phyloP scores from a whole-genome alignment of 2,329 filamentous ascomycete species.

The Penicillium corylophilum region DNA sequence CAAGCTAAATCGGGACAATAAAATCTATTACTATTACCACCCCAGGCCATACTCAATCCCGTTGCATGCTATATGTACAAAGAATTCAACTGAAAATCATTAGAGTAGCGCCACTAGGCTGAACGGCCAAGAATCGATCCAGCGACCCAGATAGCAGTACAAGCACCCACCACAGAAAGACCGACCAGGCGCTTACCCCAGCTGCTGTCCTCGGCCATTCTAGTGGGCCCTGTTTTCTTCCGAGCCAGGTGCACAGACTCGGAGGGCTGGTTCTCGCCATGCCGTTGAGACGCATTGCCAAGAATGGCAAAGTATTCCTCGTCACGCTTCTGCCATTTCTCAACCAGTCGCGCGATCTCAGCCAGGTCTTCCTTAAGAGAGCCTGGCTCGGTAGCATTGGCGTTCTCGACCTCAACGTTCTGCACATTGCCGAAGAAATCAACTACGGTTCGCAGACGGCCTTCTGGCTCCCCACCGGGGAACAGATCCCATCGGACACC shows the following conservation, averaged over 20 bases:
- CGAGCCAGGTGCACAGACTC: slow-evolving; percentile 18
- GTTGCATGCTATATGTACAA: background rate
- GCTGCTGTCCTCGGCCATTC: slow-evolving; percentile 63
- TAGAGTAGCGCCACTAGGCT: slow-evolving; percentile 2
- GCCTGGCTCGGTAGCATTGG: slow-evolving; percentile 53
- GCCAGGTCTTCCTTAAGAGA: slow-evolving; percentile 68
- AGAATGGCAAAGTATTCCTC: slow-evolving; percentile 31
- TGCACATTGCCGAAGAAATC: slow-evolving; percentile 99
- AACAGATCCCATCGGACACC: slow-evolving; percentile 97
- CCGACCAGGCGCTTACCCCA: slow-evolving; percentile 58
- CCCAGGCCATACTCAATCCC: background rate
- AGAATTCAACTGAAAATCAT: background rate
- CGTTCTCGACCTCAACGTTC: slow-evolving; percentile 82
- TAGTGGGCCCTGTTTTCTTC: slow-evolving; percentile 53
- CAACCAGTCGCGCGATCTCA: slow-evolving; percentile 63
- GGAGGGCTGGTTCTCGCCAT: slow-evolving; percentile 9
- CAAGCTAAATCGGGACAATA: background rate
- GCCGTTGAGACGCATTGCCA: slow-evolving; percentile 21
- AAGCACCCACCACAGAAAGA: slow-evolving; percentile 34
- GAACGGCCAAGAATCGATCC: slow-evolving; percentile 35
- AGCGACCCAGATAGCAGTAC: slow-evolving; percentile 38
- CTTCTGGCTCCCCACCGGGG: slow-evolving; percentile 73
- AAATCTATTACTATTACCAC: background rate
- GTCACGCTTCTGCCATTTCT: slow-evolving; percentile 50
- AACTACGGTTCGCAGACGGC: slow-evolving; percentile 77